phyloP scores from a whole-genome alignment of 768 basidiomycete genomes.

The Asterophora parasitica region DNA sequence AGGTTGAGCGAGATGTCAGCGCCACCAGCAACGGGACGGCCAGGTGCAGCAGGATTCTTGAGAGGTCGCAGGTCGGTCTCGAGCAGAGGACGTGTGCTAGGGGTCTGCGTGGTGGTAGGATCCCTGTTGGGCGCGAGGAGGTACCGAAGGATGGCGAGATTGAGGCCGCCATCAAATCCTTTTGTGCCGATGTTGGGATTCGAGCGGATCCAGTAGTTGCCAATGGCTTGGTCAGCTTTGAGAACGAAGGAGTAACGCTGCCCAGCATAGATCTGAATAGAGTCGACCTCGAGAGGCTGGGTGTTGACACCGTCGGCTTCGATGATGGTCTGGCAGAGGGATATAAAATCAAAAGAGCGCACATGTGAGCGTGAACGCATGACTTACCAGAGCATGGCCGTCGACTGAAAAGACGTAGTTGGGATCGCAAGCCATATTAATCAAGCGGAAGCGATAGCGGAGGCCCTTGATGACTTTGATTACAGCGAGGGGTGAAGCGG shows the following conservation, averaged over 20 bases:
- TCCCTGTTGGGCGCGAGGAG: no score
- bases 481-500: constrained; percentile 30
- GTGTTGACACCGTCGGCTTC: constrained; percentile 36
- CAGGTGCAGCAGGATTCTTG: no score
- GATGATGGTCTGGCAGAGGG: constrained; percentile 24
- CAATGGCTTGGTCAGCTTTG: constrained; percentile 28
- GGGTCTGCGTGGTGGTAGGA: no score
- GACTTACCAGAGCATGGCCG: constrained; percentile 27
- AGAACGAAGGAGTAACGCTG: constrained; percentile 39
- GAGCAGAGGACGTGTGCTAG: no score
- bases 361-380: no score
- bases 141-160: no score
- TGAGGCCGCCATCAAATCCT: constrained; percentile 25
- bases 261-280: constrained; percentile 27
- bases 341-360: no score
- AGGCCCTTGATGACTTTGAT: constrained; percentile 31
- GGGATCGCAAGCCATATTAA: constrained; percentile 40
- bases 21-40: no score
- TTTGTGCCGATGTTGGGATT: constrained; percentile 23
- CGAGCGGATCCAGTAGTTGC: constrained; percentile 42
- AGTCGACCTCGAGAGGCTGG: constrained; percentile 31
- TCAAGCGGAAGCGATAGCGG: constrained; percentile 44
- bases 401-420: constrained; percentile 23
- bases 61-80: no score
- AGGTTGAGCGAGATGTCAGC: constrained; percentile 16